These are phyloP conservation scores for Asterochloris sp. DNA, from an alignment of 139 green algal species.

Conservation along the genomic window DNA sequence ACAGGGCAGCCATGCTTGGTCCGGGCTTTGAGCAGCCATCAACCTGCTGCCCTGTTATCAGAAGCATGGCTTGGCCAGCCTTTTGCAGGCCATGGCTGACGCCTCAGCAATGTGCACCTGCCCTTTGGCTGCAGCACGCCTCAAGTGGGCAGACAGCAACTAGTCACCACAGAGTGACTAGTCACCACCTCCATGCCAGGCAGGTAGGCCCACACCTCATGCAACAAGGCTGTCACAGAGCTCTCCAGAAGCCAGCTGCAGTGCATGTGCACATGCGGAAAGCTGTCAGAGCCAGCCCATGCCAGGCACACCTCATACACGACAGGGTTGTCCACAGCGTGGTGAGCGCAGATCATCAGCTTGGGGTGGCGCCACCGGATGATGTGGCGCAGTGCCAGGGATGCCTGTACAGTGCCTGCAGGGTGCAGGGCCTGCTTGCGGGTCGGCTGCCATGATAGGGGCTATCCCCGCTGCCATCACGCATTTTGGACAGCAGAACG, in stretches of 20 bases:
- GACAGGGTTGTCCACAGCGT: neutral
- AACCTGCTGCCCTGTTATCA: too few species aligned
- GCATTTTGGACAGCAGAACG: neutral
- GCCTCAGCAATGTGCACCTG: too few species aligned
- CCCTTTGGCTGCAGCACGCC: too few species aligned
- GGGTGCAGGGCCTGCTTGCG: neutral
- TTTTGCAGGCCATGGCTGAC: too few species aligned
- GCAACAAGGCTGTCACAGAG: neutral
- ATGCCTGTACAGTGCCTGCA: neutral
- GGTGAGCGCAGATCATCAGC: neutral
- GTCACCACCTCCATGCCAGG: neutral
- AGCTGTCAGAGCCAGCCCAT: neutral
- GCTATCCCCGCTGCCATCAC: neutral
- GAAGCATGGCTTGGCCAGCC: too few species aligned
- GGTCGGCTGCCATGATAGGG: neutral
- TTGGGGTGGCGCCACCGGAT: conserved; percentile 4
- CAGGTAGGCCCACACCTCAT: neutral
- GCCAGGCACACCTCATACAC: conserved; percentile 2
- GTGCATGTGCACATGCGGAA: neutral
- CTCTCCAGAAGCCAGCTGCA: neutral
- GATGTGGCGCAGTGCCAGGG: neutral
- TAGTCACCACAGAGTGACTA: neutral
- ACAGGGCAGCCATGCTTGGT: neutral
- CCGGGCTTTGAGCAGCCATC: too few species aligned
- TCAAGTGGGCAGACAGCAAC: neutral